A percentile compares a stretch with the other conserved stretches of the same genome.
phyloP scores from a whole-genome alignment of 805 yeast genomes.

The Wickerhamiella galacta region DNA sequence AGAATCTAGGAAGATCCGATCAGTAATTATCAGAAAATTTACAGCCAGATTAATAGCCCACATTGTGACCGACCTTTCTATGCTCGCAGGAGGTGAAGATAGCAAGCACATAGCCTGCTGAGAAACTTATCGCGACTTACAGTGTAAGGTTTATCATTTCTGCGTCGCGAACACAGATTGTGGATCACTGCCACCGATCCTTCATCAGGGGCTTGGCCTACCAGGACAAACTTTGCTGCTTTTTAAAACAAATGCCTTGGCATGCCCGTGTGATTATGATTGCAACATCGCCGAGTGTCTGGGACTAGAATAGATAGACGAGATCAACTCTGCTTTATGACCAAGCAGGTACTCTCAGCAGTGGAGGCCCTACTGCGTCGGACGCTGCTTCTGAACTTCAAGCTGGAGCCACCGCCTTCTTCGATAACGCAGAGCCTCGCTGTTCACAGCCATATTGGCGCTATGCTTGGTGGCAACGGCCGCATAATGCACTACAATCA shows the following conservation, averaged over 20 bases:
- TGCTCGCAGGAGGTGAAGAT: too few relatives aligned
- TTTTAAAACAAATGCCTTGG: not conserved
- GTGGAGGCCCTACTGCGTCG: slow-evolving; percentile 9
- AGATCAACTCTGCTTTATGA: not conserved
- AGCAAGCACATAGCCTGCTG: too few relatives aligned
- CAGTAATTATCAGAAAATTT: too few relatives aligned
- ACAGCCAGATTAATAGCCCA: too few relatives aligned
- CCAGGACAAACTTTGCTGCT: too few relatives aligned
- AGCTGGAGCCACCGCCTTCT: slow-evolving; percentile 13
- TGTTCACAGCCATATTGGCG: slow-evolving; percentile 5
- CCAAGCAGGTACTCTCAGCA: slow-evolving; percentile 1
- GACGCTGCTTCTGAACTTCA: slow-evolving; percentile 11
- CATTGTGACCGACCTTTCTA: too few relatives aligned
- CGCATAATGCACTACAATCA: slow-evolving; percentile 17
- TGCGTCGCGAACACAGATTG: too few relatives aligned
- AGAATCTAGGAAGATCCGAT: too few relatives aligned
- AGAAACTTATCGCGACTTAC: too few relatives aligned
- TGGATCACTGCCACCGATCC: too few relatives aligned
- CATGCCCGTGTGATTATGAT: not conserved
- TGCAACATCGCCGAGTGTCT: not conserved
- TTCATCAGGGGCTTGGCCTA: too few relatives aligned
- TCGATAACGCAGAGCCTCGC: slow-evolving; percentile 11
- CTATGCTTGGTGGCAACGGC: slow-evolving; percentile 11
- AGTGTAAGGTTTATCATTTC: too few relatives aligned
- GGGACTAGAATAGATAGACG: not conserved